Conservation (phyloP, 805 yeast species). For the Saturnispora mendoncae region DNA sequence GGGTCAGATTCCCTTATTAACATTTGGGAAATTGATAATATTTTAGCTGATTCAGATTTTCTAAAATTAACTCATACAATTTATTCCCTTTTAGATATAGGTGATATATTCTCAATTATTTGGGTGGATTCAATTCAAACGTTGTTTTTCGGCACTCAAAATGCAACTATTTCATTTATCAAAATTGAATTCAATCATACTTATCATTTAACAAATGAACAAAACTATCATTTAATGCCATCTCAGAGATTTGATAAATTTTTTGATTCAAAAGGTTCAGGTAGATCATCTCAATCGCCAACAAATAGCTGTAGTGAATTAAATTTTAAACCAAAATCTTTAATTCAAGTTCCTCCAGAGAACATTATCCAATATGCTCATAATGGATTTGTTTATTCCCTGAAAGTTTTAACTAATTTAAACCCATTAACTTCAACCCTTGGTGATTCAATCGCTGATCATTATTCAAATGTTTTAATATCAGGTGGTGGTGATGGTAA, state of each 20-base stretch:
- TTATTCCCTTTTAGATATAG: constrained; percentile 80
- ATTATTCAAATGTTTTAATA: constrained; percentile 34
- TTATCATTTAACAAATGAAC: constrained; percentile 18
- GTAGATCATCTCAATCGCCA: constrained; percentile 5
- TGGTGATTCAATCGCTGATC: constrained; percentile 22
- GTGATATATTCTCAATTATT: constrained; percentile 80
- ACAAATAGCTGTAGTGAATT: background rate
- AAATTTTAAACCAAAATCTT: constrained; percentile 27
- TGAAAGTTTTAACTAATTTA: constrained; percentile 31
- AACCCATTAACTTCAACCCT: constrained; percentile 17
- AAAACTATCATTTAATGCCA: constrained; percentile 36
- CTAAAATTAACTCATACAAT: constrained; percentile 49
- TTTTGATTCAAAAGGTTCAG: constrained; percentile 71
- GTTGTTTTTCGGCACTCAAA: constrained; percentile 83
- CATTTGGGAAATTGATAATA: constrained; percentile 61
- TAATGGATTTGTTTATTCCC: constrained; percentile 78
- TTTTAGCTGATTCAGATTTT: background rate
- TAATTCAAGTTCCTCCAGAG: constrained; percentile 59
- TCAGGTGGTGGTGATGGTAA: constrained; percentile 90
- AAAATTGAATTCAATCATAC: constrained; percentile 27
- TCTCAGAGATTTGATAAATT: constrained; percentile 70
- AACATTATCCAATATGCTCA: constrained; percentile 79
- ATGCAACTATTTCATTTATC: constrained; percentile 78
- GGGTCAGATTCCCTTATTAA: constrained; percentile 86
- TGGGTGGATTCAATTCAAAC: constrained; percentile 55